A percentile compares a stretch with the other conserved stretches of the same genome.
These are phyloP conservation scores for Trametes pubescens DNA, from an alignment of 1,284 basidiomycete species.

Conservation along the genomic window DNA sequence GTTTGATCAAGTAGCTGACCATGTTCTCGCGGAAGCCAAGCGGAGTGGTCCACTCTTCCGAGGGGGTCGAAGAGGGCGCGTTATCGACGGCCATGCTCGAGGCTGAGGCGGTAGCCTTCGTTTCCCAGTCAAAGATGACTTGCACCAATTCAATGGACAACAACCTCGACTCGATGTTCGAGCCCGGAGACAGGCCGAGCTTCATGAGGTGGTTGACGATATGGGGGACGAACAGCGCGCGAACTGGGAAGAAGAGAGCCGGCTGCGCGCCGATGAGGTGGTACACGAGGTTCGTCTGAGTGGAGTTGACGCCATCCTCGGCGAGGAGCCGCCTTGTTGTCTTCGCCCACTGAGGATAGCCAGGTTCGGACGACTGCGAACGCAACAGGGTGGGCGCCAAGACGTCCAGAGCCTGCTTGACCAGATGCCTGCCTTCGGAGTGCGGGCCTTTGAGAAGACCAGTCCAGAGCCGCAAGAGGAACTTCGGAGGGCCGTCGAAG, in stretches of 20 bases:
- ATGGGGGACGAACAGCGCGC: slow-evolving; percentile 95
- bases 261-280: slow-evolving; percentile 93
- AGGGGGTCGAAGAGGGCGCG: slow-evolving; percentile 29
- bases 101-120: slow-evolving; percentile 55
- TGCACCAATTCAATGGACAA: slow-evolving; percentile 88
- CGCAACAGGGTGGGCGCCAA: slow-evolving; percentile 88
- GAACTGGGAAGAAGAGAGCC: slow-evolving; percentile 92
- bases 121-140: slow-evolving; percentile 90
- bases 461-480: slow-evolving; percentile 94
- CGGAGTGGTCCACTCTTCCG: slow-evolving; percentile 73
- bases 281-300: slow-evolving; percentile 90
- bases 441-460: slow-evolving; percentile 89
- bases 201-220: slow-evolving; percentile 93
- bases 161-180: slow-evolving; percentile 84
- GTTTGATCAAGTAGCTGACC: slow-evolving; percentile 92
- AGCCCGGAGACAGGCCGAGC: slow-evolving; percentile 81
- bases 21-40: slow-evolving; percentile 87
- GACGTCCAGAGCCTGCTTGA: slow-evolving; percentile 90
- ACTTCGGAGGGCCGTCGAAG: slow-evolving; percentile 93
- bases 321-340: slow-evolving; percentile 88
- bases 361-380: slow-evolving; percentile 61
- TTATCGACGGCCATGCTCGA: slow-evolving; percentile 32
- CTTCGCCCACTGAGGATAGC: slow-evolving; percentile 88
- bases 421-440: slow-evolving; percentile 82
- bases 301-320: slow-evolving; percentile 87